Conservation (phyloP, 495 filamentous ascomycete genomes). For the Copromyces sp. region DNA sequence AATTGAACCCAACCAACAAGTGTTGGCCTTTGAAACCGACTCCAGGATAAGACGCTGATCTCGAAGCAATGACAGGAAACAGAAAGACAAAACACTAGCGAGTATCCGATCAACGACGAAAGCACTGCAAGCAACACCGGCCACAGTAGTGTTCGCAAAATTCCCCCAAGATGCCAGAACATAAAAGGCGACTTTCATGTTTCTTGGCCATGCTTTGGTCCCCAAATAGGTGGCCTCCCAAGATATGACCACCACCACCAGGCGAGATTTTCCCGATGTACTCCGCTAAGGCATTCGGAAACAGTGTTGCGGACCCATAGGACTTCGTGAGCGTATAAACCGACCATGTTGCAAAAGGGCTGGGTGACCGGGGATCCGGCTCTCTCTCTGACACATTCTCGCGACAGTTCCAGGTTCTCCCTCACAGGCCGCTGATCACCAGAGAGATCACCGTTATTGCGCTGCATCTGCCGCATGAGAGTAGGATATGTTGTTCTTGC, state of each 20-base stretch:
- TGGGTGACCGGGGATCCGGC: neutral
- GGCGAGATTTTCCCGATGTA: neutral
- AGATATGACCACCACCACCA: neutral
- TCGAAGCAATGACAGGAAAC: neutral
- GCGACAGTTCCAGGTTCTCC: neutral
- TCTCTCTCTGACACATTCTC: neutral
- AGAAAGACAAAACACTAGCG: neutral
- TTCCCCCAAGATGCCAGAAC: neutral
- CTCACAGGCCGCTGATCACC: neutral
- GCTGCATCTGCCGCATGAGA: neutral
- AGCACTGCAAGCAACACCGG: neutral
- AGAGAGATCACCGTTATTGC: neutral
- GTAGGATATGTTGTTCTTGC: neutral
- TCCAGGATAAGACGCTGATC: neutral
- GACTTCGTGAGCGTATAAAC: neutral
- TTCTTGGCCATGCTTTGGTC: neutral
- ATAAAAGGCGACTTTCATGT: neutral
- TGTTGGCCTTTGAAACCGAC: neutral
- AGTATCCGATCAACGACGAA: neutral
- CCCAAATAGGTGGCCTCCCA: neutral
- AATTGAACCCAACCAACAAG: no score
- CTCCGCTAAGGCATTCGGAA: neutral
- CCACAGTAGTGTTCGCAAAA: neutral
- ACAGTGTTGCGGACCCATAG: neutral
- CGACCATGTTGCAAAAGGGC: neutral